These are phyloP conservation scores for Orbilia oligospora DNA, from an alignment of 2,329 filamentous ascomycete genomes.

Conservation along the genomic window DNA sequence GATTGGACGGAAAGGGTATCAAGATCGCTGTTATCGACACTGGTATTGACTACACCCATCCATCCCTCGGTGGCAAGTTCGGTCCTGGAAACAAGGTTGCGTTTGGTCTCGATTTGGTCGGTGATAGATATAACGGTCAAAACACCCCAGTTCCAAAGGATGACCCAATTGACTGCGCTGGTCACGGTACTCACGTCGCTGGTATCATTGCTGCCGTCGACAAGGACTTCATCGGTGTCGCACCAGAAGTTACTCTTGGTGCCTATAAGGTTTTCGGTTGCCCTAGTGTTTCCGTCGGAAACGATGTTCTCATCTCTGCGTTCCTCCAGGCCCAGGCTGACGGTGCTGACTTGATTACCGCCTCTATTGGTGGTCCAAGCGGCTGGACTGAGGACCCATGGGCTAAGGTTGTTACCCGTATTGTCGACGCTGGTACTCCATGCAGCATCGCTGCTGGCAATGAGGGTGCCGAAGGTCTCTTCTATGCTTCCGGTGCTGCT, in stretches of 20 bases:
- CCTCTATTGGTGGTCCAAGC: constrained; percentile 66
- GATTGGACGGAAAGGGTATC: constrained; percentile 48
- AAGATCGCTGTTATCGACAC: constrained; percentile 62
- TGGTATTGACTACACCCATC: constrained; percentile 63
- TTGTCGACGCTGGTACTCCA: constrained; percentile 70
- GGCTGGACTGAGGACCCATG: constrained; percentile 67
- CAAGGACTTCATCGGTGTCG: constrained; percentile 64
- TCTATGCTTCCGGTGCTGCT: constrained; percentile 68
- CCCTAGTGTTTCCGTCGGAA: constrained; percentile 60
- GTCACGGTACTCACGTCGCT: constrained; percentile 63
- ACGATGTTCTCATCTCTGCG: constrained; percentile 65
- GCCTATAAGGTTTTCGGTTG: constrained; percentile 66
- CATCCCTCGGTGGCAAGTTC: constrained; percentile 62
- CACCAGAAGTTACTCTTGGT: constrained; percentile 65
- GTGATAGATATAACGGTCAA: constrained; percentile 59
- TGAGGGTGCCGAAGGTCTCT: constrained; percentile 70
- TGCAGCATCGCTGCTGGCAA: constrained; percentile 72
- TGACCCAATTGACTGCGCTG: constrained; percentile 63
- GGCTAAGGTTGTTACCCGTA: constrained; percentile 67
- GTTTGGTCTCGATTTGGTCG: constrained; percentile 63
- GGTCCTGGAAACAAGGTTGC: constrained; percentile 62
- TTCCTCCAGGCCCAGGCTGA: constrained; percentile 65
- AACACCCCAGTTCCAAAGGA: constrained; percentile 59
- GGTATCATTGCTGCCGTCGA: constrained; percentile 63
- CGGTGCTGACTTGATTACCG: constrained; percentile 67